Evolutionary conservation across 2,329 filamentous ascomycete genomes (phyloP).

Genomic region (Calonectria naviculata): DNA sequence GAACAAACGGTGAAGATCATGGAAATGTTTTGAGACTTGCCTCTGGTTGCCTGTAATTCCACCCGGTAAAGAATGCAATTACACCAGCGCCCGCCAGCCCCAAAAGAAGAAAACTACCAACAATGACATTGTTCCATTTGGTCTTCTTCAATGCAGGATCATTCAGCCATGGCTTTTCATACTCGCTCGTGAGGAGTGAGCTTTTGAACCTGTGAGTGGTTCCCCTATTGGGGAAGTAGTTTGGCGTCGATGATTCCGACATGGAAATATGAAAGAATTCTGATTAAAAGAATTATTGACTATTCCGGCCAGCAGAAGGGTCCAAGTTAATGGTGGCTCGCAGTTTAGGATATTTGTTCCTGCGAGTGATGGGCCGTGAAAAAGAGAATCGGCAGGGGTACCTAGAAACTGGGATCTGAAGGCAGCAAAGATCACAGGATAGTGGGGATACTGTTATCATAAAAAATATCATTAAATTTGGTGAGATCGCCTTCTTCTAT

Average conservation of each 20-base stretch:
- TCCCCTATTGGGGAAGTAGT: conserved; percentile 1
- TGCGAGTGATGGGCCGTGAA: neutral
- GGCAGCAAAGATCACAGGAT: no score
- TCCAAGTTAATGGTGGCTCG: no score
- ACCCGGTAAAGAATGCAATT: conserved; percentile 45
- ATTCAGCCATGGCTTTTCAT: conserved; percentile 53
- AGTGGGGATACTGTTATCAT: neutral
- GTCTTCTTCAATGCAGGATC: conserved; percentile 47
- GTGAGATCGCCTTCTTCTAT: neutral
- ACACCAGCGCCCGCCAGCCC: conserved; percentile 48
- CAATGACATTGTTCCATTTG: conserved; percentile 49
- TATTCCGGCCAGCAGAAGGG: no score
- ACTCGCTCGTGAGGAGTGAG: conserved; percentile 28
- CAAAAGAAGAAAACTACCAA: conserved; percentile 44
- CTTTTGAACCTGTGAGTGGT: conserved; percentile 2
- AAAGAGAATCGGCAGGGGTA: neutral
- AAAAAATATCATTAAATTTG: neutral
- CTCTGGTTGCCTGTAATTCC: conserved; percentile 37
- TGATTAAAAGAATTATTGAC: no score
- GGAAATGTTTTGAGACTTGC: conserved; percentile 17
- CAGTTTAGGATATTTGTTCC: neutral
- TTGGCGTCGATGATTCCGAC: neutral
- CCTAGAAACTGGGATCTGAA: neutral
- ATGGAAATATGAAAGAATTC: neutral
- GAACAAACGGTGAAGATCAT: neutral